Base-by-base conservation (phyloP, 768 basidiomycete genomes). In the Gymnopilus junonius region DNA sequence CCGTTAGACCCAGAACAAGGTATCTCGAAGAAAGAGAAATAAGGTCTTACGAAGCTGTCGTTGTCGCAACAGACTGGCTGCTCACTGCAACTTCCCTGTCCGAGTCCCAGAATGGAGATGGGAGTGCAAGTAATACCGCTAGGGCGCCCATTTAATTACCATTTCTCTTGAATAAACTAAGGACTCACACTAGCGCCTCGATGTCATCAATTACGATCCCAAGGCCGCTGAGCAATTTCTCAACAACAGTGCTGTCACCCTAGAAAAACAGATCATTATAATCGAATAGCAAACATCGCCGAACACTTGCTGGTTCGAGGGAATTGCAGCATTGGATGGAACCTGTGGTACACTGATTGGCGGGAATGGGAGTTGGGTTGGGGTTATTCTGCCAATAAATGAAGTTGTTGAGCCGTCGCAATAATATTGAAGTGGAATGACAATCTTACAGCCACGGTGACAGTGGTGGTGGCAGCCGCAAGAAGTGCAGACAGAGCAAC, bases 31-130 rank as follows among this genome's bases (percentile, higher is more conserved):
- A 27, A 29, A 12, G 6, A 23, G 3, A 34, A 35, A 31, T 55
- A 15, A n/a, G 4, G 12, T 65, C 73, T 51, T 56, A 74, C 73
- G 42, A 71, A 74, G 45, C 63, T 35, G 56, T 70, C 67, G 61
- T 74, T 67, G n/a, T 62, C 25, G 68, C 73, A 74, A 65, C 73
- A 73, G 56, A 74, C 70, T n/a, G 73, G 68, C 55, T 69, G 65
- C 14, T 57, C 59, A 39, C 63, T 62, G 67, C 73, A 71, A 2
- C 56, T 51, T 43, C 65, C 68, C 32, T 67, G 61, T 12, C 71
- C 71, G 35, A 65, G 46, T 34, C 63, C 66, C 20, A 66, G 39
- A 31, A 68, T 61, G 34, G 58, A 42, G 48, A 71, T 70, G 7
- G 71, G 71, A 20, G 67, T 66, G 61, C 71, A 70, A 15, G 50